Evolutionary conservation across 441 rosid species (phyloP).

Genomic region (Hura crepitans): DNA sequence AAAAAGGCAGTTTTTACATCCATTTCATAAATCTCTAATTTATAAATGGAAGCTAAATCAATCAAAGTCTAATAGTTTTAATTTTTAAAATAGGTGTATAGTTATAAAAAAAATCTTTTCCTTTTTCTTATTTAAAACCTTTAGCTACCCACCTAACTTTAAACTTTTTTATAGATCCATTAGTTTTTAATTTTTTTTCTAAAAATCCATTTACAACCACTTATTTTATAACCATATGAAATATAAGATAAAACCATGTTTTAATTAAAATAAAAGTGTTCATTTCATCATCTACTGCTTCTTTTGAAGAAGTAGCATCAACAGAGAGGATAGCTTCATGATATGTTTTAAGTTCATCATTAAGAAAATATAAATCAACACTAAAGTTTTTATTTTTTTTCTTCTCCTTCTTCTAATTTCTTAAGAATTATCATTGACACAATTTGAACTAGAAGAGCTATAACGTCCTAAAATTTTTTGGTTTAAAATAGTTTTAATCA

Average conservation of each 20-base stretch:
- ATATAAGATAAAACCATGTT: not conserved
- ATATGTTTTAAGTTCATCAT: not conserved
- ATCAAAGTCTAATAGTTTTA: not conserved
- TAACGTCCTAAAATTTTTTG: no score
- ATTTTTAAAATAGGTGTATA: not conserved
- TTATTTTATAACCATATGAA: not conserved
- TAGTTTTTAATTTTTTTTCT: no score
- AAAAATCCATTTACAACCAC: no score
- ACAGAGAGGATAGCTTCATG: not conserved
- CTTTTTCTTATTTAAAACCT: not conserved
- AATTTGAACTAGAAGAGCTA: no score
- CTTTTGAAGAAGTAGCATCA: not conserved
- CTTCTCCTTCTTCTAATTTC: not conserved
- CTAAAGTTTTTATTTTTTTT: not conserved
- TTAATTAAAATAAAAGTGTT: not conserved
- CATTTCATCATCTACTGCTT: not conserved
- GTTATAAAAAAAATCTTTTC: not conserved
- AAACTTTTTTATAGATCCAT: no score
- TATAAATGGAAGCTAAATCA: no score
- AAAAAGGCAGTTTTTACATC: no score
- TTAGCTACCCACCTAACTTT: not conserved
- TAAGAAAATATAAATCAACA: not conserved
- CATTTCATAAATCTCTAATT: no score
- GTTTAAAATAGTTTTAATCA: no score
- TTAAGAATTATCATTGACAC: no score